Percentiles rank a stretch among this genome's conserved stretches.
Conservation (phyloP, 768 basidiomycete genomes). For the Tricholoma terreum region DNA sequence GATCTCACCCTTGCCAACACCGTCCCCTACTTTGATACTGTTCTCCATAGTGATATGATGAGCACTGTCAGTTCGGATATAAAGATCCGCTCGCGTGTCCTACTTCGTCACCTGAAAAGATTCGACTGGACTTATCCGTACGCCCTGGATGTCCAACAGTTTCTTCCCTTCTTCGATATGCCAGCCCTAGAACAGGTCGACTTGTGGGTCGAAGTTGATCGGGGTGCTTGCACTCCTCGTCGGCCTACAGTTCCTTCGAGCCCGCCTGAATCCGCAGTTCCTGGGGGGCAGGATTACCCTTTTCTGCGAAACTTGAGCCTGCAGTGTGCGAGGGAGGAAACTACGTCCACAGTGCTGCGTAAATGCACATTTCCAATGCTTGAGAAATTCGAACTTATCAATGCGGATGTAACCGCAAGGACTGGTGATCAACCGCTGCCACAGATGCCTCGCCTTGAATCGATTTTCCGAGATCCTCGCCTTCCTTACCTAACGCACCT, state of each 20-base stretch:
- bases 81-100: constrained; percentile 18
- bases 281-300: constrained; percentile 1
- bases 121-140: constrained; percentile 49
- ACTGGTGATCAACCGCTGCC: constrained; percentile 22
- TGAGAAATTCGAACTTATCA: constrained; percentile 42
- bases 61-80: not conserved
- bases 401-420: constrained; percentile 27
- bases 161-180: constrained; percentile 39
- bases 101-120: constrained; percentile 37
- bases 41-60: constrained; percentile 12
- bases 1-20: constrained; percentile 42
- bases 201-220: constrained; percentile 1
- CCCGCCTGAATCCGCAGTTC: not conserved
- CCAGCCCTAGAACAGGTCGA: constrained; percentile 19
- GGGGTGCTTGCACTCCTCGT: constrained; percentile 27
- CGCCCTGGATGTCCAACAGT: constrained; percentile 37
- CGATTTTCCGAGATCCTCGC: constrained; percentile 55
- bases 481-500: constrained; percentile 49
- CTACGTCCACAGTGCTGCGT: constrained; percentile 35
- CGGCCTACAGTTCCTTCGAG: not conserved
- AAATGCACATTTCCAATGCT: constrained; percentile 44
- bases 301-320: constrained; percentile 41
- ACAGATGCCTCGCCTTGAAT: constrained; percentile 45
- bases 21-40: constrained; percentile 37
- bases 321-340: constrained; percentile 39